Percentiles rank a stretch among this genome's conserved stretches.
These are phyloP conservation scores for Sinapis alba DNA, from an alignment of 441 rosid genomes.

Conservation along the genomic window DNA sequence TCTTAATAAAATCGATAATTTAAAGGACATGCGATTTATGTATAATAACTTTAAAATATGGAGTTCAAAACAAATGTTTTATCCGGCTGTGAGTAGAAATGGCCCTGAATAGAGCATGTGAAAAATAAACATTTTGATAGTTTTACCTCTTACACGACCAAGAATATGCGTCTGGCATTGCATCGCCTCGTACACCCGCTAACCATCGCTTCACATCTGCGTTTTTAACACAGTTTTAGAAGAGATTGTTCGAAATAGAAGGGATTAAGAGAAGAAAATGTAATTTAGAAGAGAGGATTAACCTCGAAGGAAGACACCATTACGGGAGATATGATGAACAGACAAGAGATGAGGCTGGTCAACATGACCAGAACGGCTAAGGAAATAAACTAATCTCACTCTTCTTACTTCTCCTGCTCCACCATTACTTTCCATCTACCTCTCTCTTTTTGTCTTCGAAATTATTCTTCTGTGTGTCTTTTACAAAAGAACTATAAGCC, in stretches of 20 bases:
- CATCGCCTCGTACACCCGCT: conserved; percentile 66
- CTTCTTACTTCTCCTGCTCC: conserved; percentile 61
- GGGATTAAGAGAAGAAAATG: neutral
- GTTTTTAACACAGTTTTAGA: neutral
- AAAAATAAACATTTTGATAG: neutral
- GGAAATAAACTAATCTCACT: conserved; percentile 66
- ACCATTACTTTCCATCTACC: conserved; percentile 38
- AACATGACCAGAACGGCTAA: conserved; percentile 48
- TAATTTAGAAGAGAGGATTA: neutral
- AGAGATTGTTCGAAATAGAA: neutral
- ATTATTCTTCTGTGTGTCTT: conserved; percentile 9
- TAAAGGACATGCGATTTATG: too few relatives aligned
- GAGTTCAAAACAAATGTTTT: too few relatives aligned
- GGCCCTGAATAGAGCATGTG: too few relatives aligned
- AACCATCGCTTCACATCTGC: conserved; percentile 83
- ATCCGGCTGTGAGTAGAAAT: too few relatives aligned
- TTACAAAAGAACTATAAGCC: conserved; percentile 19
- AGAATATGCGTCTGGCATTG: conserved; percentile 60
- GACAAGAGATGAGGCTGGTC: conserved; percentile 83
- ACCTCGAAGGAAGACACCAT: conserved; percentile 72
- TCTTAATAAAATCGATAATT: too few relatives aligned
- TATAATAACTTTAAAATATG: too few relatives aligned
- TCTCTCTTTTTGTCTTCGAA: conserved; percentile 4
- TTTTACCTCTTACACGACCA: conserved; percentile 83
- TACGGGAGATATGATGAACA: conserved; percentile 50